A percentile compares a stretch with the other conserved stretches of the same genome.
Conservation (phyloP, 352 stramenopile species). For the Phytopythium vexans region DNA sequence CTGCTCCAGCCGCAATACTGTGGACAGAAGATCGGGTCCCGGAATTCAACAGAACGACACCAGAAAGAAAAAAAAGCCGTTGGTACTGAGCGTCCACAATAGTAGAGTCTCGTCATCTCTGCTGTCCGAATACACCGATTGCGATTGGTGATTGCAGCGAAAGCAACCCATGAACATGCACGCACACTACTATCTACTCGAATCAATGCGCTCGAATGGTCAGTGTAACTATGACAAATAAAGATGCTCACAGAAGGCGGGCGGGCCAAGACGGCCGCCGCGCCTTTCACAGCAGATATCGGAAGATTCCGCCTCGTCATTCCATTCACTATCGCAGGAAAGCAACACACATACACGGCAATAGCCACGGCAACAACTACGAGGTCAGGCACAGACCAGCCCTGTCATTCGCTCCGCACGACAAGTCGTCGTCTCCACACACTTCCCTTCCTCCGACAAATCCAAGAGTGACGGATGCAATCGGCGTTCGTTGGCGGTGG, state of each 20-base stretch:
- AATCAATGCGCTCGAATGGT: constrained; percentile 37
- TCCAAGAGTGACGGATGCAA: no score
- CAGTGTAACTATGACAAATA: constrained; percentile 79
- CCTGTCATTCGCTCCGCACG: no score
- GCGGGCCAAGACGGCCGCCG: constrained; percentile 43
- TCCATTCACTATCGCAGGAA: constrained; percentile 23
- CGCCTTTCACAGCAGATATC: constrained; percentile 39
- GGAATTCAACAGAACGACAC: neutral
- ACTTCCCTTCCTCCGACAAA: no score
- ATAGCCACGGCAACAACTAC: no score
- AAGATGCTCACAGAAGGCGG: constrained; percentile 52
- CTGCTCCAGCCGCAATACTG: neutral
- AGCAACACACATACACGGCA: neutral
- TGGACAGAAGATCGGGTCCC: constrained; percentile 5
- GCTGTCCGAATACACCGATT: constrained; percentile 9
- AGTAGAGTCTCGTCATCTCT: constrained; percentile 1
- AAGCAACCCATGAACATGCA: constrained; percentile 2
- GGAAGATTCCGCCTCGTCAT: constrained; percentile 44
- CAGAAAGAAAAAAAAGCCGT: constrained; percentile 2
- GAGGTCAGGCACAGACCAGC: no score
- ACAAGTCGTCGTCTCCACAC: no score
- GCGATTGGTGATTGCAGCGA: neutral
- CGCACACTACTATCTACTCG: constrained; percentile 3
- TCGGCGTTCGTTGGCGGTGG: no score
- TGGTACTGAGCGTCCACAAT: constrained; percentile 9